A percentile compares a stretch with the other conserved stretches of the same genome.
Evolutionary conservation across 2,329 filamentous ascomycete species (phyloP).

Genomic region (Xylariaceae sp.): DNA sequence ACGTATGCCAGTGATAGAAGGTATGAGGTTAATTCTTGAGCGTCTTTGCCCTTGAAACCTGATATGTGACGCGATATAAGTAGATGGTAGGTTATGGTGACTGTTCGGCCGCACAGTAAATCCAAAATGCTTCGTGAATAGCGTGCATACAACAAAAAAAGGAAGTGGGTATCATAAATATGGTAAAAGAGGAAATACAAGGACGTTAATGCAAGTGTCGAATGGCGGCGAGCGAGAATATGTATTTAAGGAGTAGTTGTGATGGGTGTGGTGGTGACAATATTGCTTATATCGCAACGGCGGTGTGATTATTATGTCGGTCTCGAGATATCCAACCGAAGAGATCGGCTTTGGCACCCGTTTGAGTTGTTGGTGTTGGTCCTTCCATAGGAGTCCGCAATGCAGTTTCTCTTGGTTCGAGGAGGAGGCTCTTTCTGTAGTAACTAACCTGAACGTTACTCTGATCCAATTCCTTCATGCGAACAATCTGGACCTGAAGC

Average conservation of each 20-base stretch:
- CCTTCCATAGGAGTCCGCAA: slow-evolving; percentile 44
- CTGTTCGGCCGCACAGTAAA: slow-evolving; percentile 30
- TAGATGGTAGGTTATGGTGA: slow-evolving; percentile 34
- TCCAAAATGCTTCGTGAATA: slow-evolving; percentile 38
- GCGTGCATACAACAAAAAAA: slow-evolving; percentile 36
- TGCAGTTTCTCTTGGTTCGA: slow-evolving; percentile 74
- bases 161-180: slow-evolving; percentile 43
- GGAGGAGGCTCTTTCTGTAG: slow-evolving; percentile 82
- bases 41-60: slow-evolving; percentile 30
- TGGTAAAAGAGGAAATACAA: slow-evolving; percentile 32
- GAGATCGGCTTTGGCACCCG: slow-evolving; percentile 48
- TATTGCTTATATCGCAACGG: slow-evolving; percentile 34
- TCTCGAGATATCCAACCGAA: slow-evolving; percentile 61
- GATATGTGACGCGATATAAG: slow-evolving; percentile 35
- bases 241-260: neutral
- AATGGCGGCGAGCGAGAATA: neutral
- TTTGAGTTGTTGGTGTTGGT: slow-evolving; percentile 33
- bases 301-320: slow-evolving; percentile 41
- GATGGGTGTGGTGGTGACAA: neutral
- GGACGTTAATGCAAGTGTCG: slow-evolving; percentile 20
- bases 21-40: slow-evolving; percentile 14
- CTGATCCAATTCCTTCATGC: slow-evolving; percentile 69
- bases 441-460: slow-evolving; percentile 66
- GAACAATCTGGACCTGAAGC: slow-evolving; percentile 81
- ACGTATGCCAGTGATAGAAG: slow-evolving; percentile 35